Conservation (phyloP, 352 stramenopile species). For the Phytopythium cucurbitacearum region DNA sequence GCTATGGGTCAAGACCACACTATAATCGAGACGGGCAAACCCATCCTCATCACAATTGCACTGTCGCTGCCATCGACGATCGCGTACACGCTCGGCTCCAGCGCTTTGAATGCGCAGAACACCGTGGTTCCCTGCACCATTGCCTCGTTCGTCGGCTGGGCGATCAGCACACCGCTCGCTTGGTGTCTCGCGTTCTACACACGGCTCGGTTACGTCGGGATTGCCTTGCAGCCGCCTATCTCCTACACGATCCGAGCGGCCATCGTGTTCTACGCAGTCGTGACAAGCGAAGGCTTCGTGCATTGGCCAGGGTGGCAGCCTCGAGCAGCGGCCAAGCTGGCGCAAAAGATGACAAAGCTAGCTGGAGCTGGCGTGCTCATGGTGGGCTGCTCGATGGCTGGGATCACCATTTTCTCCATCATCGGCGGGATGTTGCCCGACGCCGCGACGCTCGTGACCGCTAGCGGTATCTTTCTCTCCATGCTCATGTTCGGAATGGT, state of each 20-base stretch:
- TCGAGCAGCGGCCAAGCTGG: conserved; percentile 7
- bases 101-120: conserved; percentile 24
- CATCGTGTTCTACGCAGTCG: conserved; percentile 8
- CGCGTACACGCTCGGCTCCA: not conserved
- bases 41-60: not conserved
- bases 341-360: conserved; percentile 5
- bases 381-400: conserved; percentile 3
- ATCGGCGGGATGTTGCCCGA: conserved; percentile 15
- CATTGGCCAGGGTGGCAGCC: conserved; percentile 30
- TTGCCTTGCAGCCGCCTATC: conserved; percentile 10
- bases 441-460: conserved; percentile 12
- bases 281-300: conserved; percentile 17
- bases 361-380: conserved; percentile 6
- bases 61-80: not conserved
- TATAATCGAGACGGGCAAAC: conserved; percentile 1
- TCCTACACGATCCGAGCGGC: conserved; percentile 11
- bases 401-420: conserved; percentile 9
- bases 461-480: conserved; percentile 14
- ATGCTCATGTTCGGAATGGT: not conserved
- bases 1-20: conserved; percentile 1
- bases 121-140: conserved; percentile 18
- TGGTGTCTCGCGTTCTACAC: conserved; percentile 29
- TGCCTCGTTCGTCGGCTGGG: conserved; percentile 11
- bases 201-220: conserved; percentile 24
- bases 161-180: conserved; percentile 12